Evolutionary conservation across 2,329 filamentous ascomycete genomes (phyloP).

Genomic region (Acrocalymma vagum): DNA sequence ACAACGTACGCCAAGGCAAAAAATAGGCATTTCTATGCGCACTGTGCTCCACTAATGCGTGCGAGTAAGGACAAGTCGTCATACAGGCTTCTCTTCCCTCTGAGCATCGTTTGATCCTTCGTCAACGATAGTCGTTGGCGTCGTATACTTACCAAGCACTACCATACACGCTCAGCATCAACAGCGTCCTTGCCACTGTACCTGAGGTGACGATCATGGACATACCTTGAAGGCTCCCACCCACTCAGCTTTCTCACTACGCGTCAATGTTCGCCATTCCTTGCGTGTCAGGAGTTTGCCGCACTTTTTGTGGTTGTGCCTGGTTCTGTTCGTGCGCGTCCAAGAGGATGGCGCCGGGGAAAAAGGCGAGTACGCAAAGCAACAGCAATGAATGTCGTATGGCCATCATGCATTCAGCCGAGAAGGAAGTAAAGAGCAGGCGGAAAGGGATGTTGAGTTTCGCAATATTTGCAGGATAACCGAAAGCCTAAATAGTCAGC

Average conservation of each 20-base stretch:
- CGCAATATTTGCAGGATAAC: slow-evolving; percentile 1
- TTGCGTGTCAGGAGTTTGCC: slow-evolving; percentile 6
- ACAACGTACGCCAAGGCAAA: slow-evolving; percentile 7
- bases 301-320: slow-evolving; percentile 4
- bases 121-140: slow-evolving; percentile 8
- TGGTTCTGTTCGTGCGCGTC: slow-evolving; percentile 1
- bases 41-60: slow-evolving; percentile 9
- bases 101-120: slow-evolving; percentile 7
- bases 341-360: slow-evolving; percentile 4
- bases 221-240: slow-evolving; percentile 8
- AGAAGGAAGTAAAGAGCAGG: slow-evolving; percentile 2
- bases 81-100: slow-evolving; percentile 8
- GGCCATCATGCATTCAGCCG: slow-evolving; percentile 5
- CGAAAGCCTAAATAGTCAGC: slow-evolving; percentile 8
- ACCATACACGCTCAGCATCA: slow-evolving; percentile 2
- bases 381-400: slow-evolving; percentile 1
- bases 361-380: slow-evolving; percentile 6
- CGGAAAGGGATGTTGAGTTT: slow-evolving; percentile 1
- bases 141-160: slow-evolving; percentile 7
- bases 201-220: not conserved
- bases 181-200: not conserved
- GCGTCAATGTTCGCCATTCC: slow-evolving; percentile 7
- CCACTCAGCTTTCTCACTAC: slow-evolving; percentile 5
- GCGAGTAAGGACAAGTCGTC: slow-evolving; percentile 11
- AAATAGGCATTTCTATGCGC: slow-evolving; percentile 11